phyloP scores from a whole-genome alignment of 2,329 filamentous ascomycete species.

The Ceratocystiopsis brevicomis region DNA sequence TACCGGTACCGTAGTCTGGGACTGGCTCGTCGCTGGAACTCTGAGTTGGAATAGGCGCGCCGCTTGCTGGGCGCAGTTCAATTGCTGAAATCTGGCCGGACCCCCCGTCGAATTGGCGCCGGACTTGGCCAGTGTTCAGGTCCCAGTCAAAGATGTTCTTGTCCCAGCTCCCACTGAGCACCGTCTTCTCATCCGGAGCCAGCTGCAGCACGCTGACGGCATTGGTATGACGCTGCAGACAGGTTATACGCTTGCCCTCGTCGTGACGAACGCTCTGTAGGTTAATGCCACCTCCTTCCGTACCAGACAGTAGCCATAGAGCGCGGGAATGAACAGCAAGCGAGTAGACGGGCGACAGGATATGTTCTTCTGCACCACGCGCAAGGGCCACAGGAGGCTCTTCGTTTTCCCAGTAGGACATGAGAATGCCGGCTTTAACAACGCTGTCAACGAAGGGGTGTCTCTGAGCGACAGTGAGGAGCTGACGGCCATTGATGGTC shows the following conservation, averaged over 20 bases:
- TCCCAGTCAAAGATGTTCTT: conserved; percentile 93
- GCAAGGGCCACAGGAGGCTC: conserved; percentile 34
- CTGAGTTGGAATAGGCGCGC: conserved; percentile 48
- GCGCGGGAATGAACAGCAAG: conserved; percentile 78
- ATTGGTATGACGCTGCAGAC: conserved; percentile 67
- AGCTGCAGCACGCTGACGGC: conserved; percentile 78
- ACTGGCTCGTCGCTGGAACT: conserved; percentile 41
- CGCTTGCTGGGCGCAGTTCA: conserved; percentile 63
- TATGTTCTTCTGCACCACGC: conserved; percentile 35
- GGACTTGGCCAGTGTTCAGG: conserved; percentile 63
- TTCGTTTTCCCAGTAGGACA: conserved; percentile 98
- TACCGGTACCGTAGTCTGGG: conserved; percentile 43
- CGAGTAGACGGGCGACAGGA: conserved; percentile 82
- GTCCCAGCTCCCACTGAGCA: conserved; percentile 92
- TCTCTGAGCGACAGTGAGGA: conserved; percentile 82
- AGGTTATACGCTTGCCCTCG: conserved; percentile 75
- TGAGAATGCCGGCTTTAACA: conserved; percentile 78
- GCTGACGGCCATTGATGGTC: conserved; percentile 85
- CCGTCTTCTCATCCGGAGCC: conserved; percentile 65
- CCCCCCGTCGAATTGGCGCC: conserved; percentile 56
- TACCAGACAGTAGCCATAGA: conserved; percentile 76
- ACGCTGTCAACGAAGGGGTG: conserved; percentile 97
- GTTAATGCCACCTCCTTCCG: conserved; percentile 84
- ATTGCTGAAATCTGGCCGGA: conserved; percentile 76
- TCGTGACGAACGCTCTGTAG: conserved; percentile 85